Percentiles rank a stretch among this genome's conserved stretches.
Conservation (phyloP, 805 yeast genomes). For the Starmerella vaccinii region DNA sequence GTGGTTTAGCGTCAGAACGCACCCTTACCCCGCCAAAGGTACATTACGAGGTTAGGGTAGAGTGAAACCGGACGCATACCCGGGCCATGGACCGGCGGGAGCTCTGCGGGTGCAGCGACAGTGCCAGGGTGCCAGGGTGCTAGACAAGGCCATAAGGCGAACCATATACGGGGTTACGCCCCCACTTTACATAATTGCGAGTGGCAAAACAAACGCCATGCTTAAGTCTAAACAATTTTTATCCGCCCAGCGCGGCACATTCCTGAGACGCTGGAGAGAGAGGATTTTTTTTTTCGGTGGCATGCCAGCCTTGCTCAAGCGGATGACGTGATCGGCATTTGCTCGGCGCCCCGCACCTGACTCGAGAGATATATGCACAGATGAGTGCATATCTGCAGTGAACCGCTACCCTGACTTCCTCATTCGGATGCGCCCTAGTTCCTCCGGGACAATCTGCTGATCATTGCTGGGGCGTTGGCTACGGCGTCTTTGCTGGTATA, state of each 20-base stretch:
- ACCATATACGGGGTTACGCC: too few species aligned
- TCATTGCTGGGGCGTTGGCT: slow-evolving; percentile 1
- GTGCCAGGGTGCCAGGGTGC: too few species aligned
- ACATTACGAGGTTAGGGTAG: background rate
- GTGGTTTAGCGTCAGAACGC: background rate
- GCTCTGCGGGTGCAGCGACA: too few species aligned
- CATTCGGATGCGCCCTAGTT: background rate
- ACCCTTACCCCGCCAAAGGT: background rate
- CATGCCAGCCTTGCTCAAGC: slow-evolving; percentile 1
- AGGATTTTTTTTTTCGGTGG: too few species aligned
- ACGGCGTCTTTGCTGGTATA: background rate
- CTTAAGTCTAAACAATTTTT: too few species aligned
- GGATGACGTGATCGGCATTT: slow-evolving; percentile 2
- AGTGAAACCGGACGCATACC: background rate
- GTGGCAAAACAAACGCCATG: too few species aligned
- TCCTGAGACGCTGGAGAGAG: too few species aligned
- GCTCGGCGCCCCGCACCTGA: slow-evolving; percentile 8
- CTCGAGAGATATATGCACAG: background rate
- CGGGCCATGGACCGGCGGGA: too few species aligned
- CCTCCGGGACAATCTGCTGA: slow-evolving; percentile 1
- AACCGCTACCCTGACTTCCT: slow-evolving; percentile 1
- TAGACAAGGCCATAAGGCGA: too few species aligned
- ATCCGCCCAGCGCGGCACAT: too few species aligned
- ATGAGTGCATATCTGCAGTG: background rate
- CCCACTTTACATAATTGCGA: too few species aligned